Percentiles rank a stretch among this genome's conserved stretches.
Conservation (phyloP, 2,329 filamentous ascomycete genomes). For the Claviceps cyperi region DNA sequence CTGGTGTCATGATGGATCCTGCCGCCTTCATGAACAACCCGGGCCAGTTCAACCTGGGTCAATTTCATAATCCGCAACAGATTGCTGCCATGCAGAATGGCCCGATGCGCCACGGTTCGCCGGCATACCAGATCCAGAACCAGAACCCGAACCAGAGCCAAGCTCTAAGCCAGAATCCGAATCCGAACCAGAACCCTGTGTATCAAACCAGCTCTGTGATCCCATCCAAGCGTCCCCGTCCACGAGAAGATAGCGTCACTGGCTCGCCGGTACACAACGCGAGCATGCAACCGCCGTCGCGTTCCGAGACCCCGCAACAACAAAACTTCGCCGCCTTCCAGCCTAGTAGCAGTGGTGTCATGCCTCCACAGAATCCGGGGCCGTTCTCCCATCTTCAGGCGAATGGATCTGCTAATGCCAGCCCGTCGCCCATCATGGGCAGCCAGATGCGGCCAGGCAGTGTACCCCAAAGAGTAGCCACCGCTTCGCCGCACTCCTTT, state of each 20-base stretch:
- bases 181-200: constrained; percentile 28
- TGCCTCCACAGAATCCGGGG: constrained; percentile 45
- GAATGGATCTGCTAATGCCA: constrained; percentile 68
- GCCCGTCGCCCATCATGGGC: constrained; percentile 83
- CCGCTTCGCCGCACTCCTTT: constrained; percentile 84
- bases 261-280: constrained; percentile 67
- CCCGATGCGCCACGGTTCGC: constrained; percentile 68
- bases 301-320: constrained; percentile 70
- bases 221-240: constrained; percentile 75
- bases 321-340: constrained; percentile 58
- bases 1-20: constrained; percentile 49
- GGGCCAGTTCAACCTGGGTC: constrained; percentile 45
- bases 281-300: constrained; percentile 62
- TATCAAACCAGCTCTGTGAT: constrained; percentile 79
- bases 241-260: constrained; percentile 69
- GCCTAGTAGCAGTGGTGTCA: constrained; percentile 44
- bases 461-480: constrained; percentile 70
- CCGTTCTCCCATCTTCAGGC: constrained; percentile 75
- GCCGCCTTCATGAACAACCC: constrained; percentile 47
- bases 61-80: constrained; percentile 40
- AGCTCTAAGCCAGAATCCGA: constrained; percentile 4
- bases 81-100: constrained; percentile 63
- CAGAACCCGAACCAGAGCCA: constrained; percentile 3
- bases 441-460: constrained; percentile 60
- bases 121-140: constrained; percentile 49